Percentiles rank a stretch among this genome's conserved stretches.
Conservation (phyloP, 768 basidiomycete genomes). For the Boletus pseudopeckii region DNA sequence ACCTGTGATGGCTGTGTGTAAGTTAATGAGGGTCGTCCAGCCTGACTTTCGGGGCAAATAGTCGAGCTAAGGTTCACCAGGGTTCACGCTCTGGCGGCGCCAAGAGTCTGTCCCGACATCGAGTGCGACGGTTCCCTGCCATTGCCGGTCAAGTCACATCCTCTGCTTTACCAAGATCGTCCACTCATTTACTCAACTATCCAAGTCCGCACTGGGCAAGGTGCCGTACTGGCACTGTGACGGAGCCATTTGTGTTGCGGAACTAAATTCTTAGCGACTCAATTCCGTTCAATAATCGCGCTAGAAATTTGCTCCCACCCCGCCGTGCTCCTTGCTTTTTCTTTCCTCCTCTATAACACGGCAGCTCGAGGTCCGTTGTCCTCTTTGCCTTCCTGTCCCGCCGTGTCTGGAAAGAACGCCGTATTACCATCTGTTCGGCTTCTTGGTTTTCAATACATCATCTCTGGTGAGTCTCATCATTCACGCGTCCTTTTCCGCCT, state of each 20-base stretch:
- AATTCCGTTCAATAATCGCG: conserved; percentile 36
- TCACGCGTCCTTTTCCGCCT: conserved; percentile 29
- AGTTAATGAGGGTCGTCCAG: conserved; percentile 30
- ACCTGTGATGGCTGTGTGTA: conserved; percentile 36
- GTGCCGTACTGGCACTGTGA: conserved; percentile 28
- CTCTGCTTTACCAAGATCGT: conserved; percentile 20
- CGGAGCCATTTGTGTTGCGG: conserved; percentile 34
- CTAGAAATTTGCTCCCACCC: conserved; percentile 32
- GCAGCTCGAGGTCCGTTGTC: conserved; percentile 20
- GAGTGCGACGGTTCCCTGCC: conserved; percentile 15
- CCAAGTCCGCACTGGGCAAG: conserved; percentile 21
- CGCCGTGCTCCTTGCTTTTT: conserved; percentile 27
- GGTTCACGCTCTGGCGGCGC: conserved; percentile 30
- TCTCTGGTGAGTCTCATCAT: conserved; percentile 32
- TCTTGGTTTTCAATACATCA: conserved; percentile 30
- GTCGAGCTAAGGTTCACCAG: conserved; percentile 27
- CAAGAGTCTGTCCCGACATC: conserved; percentile 26
- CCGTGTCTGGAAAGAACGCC: conserved; percentile 17
- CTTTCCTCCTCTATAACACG: conserved; percentile 29
- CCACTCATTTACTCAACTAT: conserved; percentile 27
- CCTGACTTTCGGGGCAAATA: conserved; percentile 35
- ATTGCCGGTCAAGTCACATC: conserved; percentile 9
- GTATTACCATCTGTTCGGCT: conserved; percentile 11
- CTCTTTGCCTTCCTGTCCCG: conserved; percentile 23
- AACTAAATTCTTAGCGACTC: conserved; percentile 36